These are phyloP conservation scores for Gloeostereum incarnatum DNA, from an alignment of 768 basidiomycete species.

Conservation along the genomic window DNA sequence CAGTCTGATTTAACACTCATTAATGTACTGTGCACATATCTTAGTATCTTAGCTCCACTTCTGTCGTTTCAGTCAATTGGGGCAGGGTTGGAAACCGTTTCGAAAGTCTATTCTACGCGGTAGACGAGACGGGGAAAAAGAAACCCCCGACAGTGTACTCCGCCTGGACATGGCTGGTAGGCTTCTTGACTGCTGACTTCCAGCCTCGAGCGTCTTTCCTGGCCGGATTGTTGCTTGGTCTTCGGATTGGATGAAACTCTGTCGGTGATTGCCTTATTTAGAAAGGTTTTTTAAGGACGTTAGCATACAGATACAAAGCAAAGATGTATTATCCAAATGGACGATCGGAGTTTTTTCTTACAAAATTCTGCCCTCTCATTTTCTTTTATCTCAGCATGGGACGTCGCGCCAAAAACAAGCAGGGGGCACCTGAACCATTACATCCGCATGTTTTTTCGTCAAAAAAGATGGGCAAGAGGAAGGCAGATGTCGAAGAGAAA, in stretches of 20 bases:
- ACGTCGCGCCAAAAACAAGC: constrained; percentile 79
- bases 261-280: not conserved
- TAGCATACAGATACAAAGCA: constrained; percentile 8
- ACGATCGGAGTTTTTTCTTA: constrained; percentile 3
- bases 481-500: constrained; percentile 38
- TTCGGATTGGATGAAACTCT: constrained; percentile 71
- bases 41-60: constrained; percentile 73
- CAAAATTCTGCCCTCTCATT: constrained; percentile 12
- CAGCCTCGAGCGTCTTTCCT: constrained; percentile 85
- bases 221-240: constrained; percentile 72
- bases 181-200: constrained; percentile 90
- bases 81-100: constrained; percentile 50
- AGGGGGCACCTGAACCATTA: constrained; percentile 57
- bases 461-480: constrained; percentile 68
- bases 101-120: constrained; percentile 64
- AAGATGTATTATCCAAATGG: not conserved
- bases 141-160: constrained; percentile 57
- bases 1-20: not conserved
- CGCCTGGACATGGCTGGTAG: constrained; percentile 56
- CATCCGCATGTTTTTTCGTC: constrained; percentile 33
- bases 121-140: constrained; percentile 40
- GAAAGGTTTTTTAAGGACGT: not conserved
- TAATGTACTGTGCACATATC: not conserved
- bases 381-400: constrained; percentile 45
- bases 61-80: constrained; percentile 80